Base-by-base conservation (phyloP, 1,284 basidiomycete genomes). In the Erythrobasidium hasegawianum region DNA sequence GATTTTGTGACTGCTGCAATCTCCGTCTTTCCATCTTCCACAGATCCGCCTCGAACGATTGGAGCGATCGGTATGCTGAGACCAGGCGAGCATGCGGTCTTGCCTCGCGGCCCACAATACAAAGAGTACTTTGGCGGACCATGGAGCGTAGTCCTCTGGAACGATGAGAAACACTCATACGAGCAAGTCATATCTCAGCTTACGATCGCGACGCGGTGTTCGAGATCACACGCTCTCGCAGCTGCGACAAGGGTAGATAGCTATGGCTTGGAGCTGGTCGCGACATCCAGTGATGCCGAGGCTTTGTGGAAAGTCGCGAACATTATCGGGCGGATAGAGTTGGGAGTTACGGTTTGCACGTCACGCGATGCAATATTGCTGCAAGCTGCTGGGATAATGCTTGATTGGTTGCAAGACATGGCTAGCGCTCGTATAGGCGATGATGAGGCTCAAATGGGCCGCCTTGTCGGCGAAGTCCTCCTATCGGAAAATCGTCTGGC, bases 101-200 rank as follows among this genome's bases (percentile, higher is more conserved):
- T 22, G 45, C 22, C 22, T 24, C 20, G 41, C 50, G 24, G 18
- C 41, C n/a, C 50, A n/a, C 33, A 14, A 38, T 5, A 16, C 75
- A 76, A 57, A 71, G 29, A 59, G 70, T 16, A 67, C 38, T 73
- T 72, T 7, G 38, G 85, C 70, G 87, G 94, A 69, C 84, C 88
- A 39, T 95, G 87, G 77, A 86, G 88, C 22, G 83, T 97, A 59
- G 81, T 96, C 18, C 79, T 97, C 1, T 97, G 93, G 93, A 94
- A 96, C 77, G 95, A 97, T 78, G 96, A 99, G 77, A 96, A 93
- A 72, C 96, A 97, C 77, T 93, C 90, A 1, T 90, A 89, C 73
- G 87, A 88, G 59, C 91, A 97, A 75, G 87, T 97, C 64, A 88
- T 88, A 62, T 84, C 88, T 70, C 84, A 94, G 65, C 80, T 96